Evolutionary conservation across 371 early-diverging fungal genomes (phyloP).

Genomic region (Mortierella sp.): DNA sequence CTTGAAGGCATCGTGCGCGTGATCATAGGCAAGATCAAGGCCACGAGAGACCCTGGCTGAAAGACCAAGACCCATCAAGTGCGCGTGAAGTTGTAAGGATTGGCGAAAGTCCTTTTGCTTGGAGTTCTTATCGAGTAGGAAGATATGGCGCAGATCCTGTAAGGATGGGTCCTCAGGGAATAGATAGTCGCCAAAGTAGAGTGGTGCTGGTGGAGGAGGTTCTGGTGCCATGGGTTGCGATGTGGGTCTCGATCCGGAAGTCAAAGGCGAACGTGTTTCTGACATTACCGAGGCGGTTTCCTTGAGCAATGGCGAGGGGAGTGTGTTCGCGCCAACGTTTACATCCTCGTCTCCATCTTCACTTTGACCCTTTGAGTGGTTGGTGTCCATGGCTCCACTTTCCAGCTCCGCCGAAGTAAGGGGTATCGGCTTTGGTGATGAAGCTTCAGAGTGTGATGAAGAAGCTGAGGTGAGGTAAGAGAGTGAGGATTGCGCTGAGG

Average conservation of each 20-base stretch:
- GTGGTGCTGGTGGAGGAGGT: conserved; percentile 10
- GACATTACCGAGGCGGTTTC: neutral
- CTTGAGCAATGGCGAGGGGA: neutral
- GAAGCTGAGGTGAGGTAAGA: conserved; percentile 24
- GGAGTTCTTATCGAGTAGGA: conserved; percentile 48
- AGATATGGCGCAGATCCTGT: conserved; percentile 35
- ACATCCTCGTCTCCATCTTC: conserved; percentile 3
- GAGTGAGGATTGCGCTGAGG: conserved; percentile 25
- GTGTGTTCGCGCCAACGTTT: neutral
- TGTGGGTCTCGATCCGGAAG: neutral
- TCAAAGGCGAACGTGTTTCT: conserved; percentile 5
- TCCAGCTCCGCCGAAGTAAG: neutral
- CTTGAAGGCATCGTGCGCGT: conserved; percentile 53
- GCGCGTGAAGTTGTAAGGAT: conserved; percentile 47
- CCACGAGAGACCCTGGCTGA: conserved; percentile 38
- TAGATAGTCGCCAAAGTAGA: conserved; percentile 46
- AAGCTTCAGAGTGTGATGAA: conserved; percentile 11
- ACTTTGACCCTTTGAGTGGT: neutral
- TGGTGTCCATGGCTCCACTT: neutral
- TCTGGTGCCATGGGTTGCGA: neutral
- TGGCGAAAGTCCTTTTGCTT: conserved; percentile 53
- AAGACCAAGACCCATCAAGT: conserved; percentile 42
- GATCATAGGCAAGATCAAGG: conserved; percentile 51
- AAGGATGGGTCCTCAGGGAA: conserved; percentile 47
- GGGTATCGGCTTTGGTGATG: conserved; percentile 3